Base-by-base conservation (phyloP, 2,329 filamentous ascomycete species). In the Diaporthe capsici region DNA sequence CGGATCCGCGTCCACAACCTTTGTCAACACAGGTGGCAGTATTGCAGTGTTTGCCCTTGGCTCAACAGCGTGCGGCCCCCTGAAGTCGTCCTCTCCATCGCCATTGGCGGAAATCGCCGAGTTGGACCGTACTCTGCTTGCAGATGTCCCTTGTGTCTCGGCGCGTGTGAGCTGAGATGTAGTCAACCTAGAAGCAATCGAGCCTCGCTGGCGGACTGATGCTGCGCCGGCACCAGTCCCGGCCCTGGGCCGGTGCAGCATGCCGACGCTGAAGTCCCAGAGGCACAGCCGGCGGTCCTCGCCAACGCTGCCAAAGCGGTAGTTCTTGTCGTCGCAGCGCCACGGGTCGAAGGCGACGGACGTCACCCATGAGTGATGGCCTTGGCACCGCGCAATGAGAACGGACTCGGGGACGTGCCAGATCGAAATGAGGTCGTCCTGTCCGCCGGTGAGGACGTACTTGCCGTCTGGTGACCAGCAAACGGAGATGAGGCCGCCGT, bases 391-490 rank as follows among this genome's bases (percentile, higher is more conserved):
- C 25, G 96, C 97, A 68, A 99, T 93, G 68, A 99, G 92, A 72
- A 92, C 91, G 61, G 92, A 92, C 81, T 98, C 97, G 55, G 92
- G 90, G 51, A 98, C 89, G 22, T 93, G 97, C 97, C 97, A 99
- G 79, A 99, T 98, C 0, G 95, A 97, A 17, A 99, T 94, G 13
- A 98, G 87, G 82, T 99, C 97, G 83, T 99, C 97, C 84, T 98
- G 96, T 6, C 97, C 96, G 71, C 97, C 97, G 0, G 97, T 98
- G 25, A 99, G 88, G 71, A 99, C 92, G 83, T 98, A 99, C 82
- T 97, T 96, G 71, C 95, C 96, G 82, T 99, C 97, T 13, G 97
- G 97, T 9, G 96, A 98, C 97, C 97, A 99, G 85, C 95, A 98
- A 2, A 98, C 95, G 81, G 95, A 98, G 60, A 94, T 94, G 77